These are phyloP conservation scores for Phytophthora melonis DNA, from an alignment of 352 stramenopile genomes.

Conservation along the genomic window DNA sequence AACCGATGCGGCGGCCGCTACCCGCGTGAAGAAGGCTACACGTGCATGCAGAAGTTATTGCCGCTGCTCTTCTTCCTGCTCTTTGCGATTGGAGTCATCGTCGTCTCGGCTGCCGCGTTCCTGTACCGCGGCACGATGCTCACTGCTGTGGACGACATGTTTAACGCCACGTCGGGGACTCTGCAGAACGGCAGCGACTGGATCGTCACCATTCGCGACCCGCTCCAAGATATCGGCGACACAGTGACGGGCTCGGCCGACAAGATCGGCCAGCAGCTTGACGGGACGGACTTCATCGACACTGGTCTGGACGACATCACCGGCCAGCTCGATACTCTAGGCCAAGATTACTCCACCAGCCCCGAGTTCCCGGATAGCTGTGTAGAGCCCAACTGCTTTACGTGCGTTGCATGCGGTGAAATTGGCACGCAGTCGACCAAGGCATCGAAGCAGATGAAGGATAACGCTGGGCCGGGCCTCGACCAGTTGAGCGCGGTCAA, in stretches of 20 bases:
- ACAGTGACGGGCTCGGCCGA: slow-evolving; percentile 47
- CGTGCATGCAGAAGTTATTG: slow-evolving; percentile 72
- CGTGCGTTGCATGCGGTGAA: slow-evolving; percentile 36
- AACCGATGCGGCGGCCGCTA: slow-evolving; percentile 70
- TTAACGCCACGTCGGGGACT: slow-evolving; percentile 48
- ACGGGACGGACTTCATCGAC: slow-evolving; percentile 58
- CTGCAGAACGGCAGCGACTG: slow-evolving; percentile 50
- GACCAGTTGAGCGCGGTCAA: slow-evolving; percentile 43
- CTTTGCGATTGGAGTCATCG: slow-evolving; percentile 61
- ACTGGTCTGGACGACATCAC: slow-evolving; percentile 44
- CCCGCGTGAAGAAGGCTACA: slow-evolving; percentile 69
- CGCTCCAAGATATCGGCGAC: slow-evolving; percentile 54
- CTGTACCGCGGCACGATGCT: slow-evolving; percentile 68
- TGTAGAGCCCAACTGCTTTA: slow-evolving; percentile 43
- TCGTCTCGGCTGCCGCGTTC: slow-evolving; percentile 55
- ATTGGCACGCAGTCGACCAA: slow-evolving; percentile 46
- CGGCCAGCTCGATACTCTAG: slow-evolving; percentile 40
- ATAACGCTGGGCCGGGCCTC: slow-evolving; percentile 48
- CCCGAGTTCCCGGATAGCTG: slow-evolving; percentile 48
- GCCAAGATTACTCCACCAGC: slow-evolving; percentile 27
- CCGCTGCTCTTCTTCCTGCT: slow-evolving; percentile 73
- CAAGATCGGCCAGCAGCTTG: slow-evolving; percentile 42
- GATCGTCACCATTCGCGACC: slow-evolving; percentile 50
- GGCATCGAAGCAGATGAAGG: slow-evolving; percentile 46
- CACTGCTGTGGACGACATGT: slow-evolving; percentile 52